A percentile compares a stretch with the other conserved stretches of the same genome.
These are phyloP conservation scores for Penicillium sp. DNA, from an alignment of 2,329 filamentous ascomycete species.

Conservation along the genomic window DNA sequence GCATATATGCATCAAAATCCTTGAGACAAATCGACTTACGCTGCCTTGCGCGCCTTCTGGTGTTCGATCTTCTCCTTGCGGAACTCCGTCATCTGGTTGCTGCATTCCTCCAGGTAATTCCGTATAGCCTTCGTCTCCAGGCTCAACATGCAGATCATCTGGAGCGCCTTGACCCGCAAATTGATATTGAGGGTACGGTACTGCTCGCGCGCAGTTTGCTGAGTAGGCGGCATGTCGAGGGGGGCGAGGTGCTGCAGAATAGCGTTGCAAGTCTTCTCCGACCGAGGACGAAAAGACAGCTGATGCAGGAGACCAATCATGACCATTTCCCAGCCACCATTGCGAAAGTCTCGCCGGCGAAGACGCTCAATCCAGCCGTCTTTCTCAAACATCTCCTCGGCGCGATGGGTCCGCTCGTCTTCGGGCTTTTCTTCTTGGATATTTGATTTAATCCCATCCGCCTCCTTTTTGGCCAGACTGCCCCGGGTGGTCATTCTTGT, in stretches of 20 bases:
- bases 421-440: slow-evolving; percentile 46
- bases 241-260: slow-evolving; percentile 79
- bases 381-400: slow-evolving; percentile 66
- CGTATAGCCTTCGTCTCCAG: slow-evolving; percentile 81
- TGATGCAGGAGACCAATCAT: slow-evolving; percentile 82
- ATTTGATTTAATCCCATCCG: slow-evolving; percentile 62
- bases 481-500: slow-evolving; percentile 75
- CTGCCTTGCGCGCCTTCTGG: slow-evolving; percentile 68
- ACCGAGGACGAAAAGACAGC: slow-evolving; percentile 68
- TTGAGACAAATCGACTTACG: slow-evolving; percentile 42
- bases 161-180: slow-evolving; percentile 69
- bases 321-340: slow-evolving; percentile 89
- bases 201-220: slow-evolving; percentile 65
- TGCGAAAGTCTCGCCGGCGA: slow-evolving; percentile 74
- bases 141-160: slow-evolving; percentile 81
- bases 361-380: slow-evolving; percentile 84
- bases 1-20: slow-evolving; percentile 2
- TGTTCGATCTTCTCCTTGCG: slow-evolving; percentile 94
- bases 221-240: slow-evolving; percentile 66
- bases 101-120: slow-evolving; percentile 85
- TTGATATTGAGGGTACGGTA: slow-evolving; percentile 80
- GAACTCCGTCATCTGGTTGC: slow-evolving; percentile 88
- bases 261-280: slow-evolving; percentile 69
- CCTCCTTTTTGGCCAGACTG: slow-evolving; percentile 76
- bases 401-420: slow-evolving; percentile 46